Evolutionary conservation across 495 filamentous ascomycete genomes (phyloP), one percentile per base, ranked within the genome.

Genomic region (Aspergillus panamensis): DNA sequence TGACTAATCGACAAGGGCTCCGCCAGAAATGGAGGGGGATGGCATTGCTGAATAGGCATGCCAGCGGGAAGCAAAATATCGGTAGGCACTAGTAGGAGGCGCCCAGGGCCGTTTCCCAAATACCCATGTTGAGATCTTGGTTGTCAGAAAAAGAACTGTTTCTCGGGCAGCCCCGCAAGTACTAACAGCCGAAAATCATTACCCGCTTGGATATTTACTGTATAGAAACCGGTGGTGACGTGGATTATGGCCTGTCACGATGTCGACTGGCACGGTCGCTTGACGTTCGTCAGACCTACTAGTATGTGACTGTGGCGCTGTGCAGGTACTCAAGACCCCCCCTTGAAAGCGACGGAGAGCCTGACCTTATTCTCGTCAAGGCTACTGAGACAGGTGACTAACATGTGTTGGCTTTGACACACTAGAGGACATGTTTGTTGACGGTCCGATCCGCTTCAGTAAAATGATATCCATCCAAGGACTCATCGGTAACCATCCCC

Each of bases 231-330:
- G 54, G 52, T 48, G 53, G 66, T 69, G 66, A 69, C 66, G 66
- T 66, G 66, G 59, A 64, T 61, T 50, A 48, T 51, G 53, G 57
- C 52, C 63, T 59, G 61, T 69, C 61, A 61, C 48, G 51, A 69
- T 66, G 61, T 59, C 54, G 56, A 64, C 63, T 53, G 59, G 61
- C 35, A 53, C 59, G 48, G 56, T 63, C 63, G 55, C 55, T 68
- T 51, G 62, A 62, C 49, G 51, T 62, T 42, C 33, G 53, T 55
- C 61, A 57, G 55, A 40, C 59, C 51, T 60, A n/a, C n/a, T n/a
- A n/a, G n/a, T n/a, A 51, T 62, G 54, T 57, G 60, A 62, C 55
- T 60, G 58, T 66, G 63, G 62, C 52, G 66, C 62, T 55, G 65
- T 39, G 61, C 39, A 58, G 60, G 55, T 58, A 62, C 58, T 42